Conservation (phyloP, 2,329 filamentous ascomycete species). For the Claviceps arundinis region DNA sequence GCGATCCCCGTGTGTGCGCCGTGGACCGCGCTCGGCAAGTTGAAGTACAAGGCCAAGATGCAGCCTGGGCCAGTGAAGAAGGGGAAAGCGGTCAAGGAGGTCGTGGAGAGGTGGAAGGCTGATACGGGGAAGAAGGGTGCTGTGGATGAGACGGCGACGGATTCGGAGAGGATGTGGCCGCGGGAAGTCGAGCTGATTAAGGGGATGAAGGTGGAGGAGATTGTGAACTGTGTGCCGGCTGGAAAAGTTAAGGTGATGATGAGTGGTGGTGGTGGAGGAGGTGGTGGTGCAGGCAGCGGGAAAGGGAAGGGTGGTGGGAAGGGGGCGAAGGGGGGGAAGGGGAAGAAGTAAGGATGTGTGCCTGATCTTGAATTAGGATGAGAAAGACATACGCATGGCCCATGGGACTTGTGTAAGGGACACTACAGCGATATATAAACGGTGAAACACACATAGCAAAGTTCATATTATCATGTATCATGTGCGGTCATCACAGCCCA, state of each 20-base stretch:
- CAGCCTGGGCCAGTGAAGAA: slow-evolving; percentile 86
- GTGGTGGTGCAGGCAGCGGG: slow-evolving; percentile 23
- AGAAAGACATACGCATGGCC: too few species aligned
- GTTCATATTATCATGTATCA: too few species aligned
- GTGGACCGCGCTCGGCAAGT: slow-evolving; percentile 49
- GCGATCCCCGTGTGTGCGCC: slow-evolving; percentile 51
- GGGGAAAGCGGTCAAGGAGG: slow-evolving; percentile 84
- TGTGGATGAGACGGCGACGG: slow-evolving; percentile 45
- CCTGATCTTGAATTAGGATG: background rate
- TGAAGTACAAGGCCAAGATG: slow-evolving; percentile 91
- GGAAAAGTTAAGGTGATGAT: slow-evolving; percentile 70
- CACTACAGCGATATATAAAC: too few species aligned
- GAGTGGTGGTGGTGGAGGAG: slow-evolving; percentile 32
- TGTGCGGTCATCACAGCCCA: too few species aligned
- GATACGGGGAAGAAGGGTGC: slow-evolving; percentile 46
- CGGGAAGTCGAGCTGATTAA: slow-evolving; percentile 76
- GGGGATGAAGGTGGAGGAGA: slow-evolving; percentile 67
- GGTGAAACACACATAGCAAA: too few species aligned
- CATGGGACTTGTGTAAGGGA: too few species aligned
- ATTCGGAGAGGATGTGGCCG: slow-evolving; percentile 69
- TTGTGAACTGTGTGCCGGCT: slow-evolving; percentile 69
- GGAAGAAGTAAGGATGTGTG: slow-evolving; percentile 1
- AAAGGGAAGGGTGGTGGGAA: slow-evolving; percentile 8
- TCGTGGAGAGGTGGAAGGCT: slow-evolving; percentile 66
- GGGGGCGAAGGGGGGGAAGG: slow-evolving; percentile 14